Evolutionary conservation across 805 yeast genomes (phyloP).

Genomic region (Wickerhamiella lipophila): DNA sequence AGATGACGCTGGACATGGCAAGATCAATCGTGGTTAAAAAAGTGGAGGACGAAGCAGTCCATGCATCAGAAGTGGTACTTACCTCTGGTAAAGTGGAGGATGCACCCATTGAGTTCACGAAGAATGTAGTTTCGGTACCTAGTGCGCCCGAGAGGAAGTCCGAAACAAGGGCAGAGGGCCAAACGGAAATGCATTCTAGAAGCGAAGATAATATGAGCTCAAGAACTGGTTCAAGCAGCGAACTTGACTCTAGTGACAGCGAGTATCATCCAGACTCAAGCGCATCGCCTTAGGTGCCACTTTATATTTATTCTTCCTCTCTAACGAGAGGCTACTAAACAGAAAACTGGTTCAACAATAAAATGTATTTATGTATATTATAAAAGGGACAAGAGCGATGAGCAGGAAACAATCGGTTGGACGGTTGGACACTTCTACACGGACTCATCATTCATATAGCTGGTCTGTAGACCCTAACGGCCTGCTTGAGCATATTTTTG

Average conservation of each 20-base stretch:
- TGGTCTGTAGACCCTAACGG: not conserved
- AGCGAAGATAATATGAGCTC: not conserved
- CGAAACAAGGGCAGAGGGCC: too few species aligned
- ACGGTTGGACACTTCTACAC: too few species aligned
- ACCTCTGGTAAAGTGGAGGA: too few species aligned
- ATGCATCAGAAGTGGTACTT: not conserved
- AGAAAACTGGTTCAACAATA: too few species aligned
- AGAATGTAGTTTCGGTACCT: not conserved
- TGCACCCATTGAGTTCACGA: not conserved
- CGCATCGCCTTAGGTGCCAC: too few species aligned
- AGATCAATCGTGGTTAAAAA: not conserved
- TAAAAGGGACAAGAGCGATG: too few species aligned
- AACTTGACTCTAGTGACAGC: not conserved
- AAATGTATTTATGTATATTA: too few species aligned
- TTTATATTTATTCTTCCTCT: not conserved
- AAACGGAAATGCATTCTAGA: too few species aligned
- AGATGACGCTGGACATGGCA: not conserved
- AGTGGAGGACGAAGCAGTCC: not conserved
- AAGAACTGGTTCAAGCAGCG: not conserved
- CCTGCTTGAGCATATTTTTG: constrained; percentile 21
- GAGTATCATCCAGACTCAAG: not conserved
- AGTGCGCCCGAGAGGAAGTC: too few species aligned
- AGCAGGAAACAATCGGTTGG: too few species aligned
- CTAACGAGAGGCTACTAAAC: too few species aligned
- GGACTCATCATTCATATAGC: too few species aligned